phyloP scores from a whole-genome alignment of 2,329 filamentous ascomycete genomes.

The Fusarium praegraminearum region DNA sequence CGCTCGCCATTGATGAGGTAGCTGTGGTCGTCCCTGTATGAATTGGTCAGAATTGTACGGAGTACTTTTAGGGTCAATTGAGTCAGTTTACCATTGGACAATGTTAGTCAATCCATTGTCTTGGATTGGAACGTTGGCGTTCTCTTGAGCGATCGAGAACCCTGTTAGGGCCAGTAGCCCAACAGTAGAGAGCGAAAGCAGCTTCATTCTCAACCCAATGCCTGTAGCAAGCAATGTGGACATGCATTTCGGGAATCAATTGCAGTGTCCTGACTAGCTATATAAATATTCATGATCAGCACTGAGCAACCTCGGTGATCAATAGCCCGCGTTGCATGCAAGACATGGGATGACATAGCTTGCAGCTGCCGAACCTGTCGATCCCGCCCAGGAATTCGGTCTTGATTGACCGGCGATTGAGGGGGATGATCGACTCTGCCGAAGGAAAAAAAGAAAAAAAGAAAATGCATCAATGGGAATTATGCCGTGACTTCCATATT shows the following conservation, averaged over 20 bases:
- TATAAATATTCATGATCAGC: neutral
- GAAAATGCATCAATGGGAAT: slow-evolving; percentile 39
- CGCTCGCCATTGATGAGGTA: slow-evolving; percentile 56
- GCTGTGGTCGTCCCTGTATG: slow-evolving; percentile 56
- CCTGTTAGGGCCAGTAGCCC: slow-evolving; percentile 31
- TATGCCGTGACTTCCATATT: slow-evolving; percentile 20
- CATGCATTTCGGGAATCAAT: neutral
- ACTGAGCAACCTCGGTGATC: slow-evolving; percentile 5
- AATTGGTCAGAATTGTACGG: neutral
- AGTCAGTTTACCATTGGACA: slow-evolving; percentile 26
- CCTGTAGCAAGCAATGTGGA: neutral
- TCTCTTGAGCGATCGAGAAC: slow-evolving; percentile 26
- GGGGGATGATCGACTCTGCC: slow-evolving; percentile 24
- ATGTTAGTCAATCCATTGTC: slow-evolving; percentile 32
- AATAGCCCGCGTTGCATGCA: slow-evolving; percentile 12
- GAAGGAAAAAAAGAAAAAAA: slow-evolving; percentile 15
- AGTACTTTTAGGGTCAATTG: fast-evolving
- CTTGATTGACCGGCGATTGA: slow-evolving; percentile 30
- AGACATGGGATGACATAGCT: slow-evolving; percentile 27
- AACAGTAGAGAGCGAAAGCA: slow-evolving; percentile 27
- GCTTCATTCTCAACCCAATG: slow-evolving; percentile 22
- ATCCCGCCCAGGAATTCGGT: slow-evolving; percentile 32
- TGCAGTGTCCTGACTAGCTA: neutral
- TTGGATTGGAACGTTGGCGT: slow-evolving; percentile 18
- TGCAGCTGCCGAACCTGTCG: slow-evolving; percentile 21